Percentiles rank a stretch among this genome's conserved stretches.
phyloP scores from a whole-genome alignment of 1,139 yeast genomes.

The Saccharomyces hybrid region DNA sequence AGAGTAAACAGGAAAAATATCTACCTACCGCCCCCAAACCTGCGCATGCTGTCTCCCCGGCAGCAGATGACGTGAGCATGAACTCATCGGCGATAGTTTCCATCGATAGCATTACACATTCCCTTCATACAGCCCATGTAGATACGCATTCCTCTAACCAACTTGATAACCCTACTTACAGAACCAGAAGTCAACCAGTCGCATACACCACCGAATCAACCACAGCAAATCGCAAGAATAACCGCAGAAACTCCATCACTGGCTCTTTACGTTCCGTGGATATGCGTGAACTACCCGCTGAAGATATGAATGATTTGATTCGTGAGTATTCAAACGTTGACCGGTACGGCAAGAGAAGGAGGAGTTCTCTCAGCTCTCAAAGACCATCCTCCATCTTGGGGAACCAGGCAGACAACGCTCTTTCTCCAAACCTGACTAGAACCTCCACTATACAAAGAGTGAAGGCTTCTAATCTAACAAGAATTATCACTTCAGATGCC shows the following conservation, averaged over 20 bases:
- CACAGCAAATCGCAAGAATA: slow-evolving; percentile 2
- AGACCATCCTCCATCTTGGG: background rate
- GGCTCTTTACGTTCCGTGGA: slow-evolving; percentile 7
- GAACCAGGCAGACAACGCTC: background rate
- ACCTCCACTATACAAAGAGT: slow-evolving; percentile 3
- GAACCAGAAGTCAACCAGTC: slow-evolving; percentile 19
- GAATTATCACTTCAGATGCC: slow-evolving; percentile 21
- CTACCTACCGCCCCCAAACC: background rate
- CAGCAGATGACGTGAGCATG: background rate
- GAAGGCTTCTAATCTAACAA: slow-evolving; percentile 10
- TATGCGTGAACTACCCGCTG: slow-evolving; percentile 5
- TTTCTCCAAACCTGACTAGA: background rate
- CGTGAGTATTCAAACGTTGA: slow-evolving; percentile 50
- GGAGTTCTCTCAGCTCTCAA: slow-evolving; percentile 11
- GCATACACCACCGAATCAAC: slow-evolving; percentile 14
- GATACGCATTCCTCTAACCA: background rate
- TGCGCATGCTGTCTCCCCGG: background rate
- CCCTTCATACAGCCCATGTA: background rate
- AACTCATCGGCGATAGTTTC: background rate
- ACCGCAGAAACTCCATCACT: slow-evolving; percentile 2
- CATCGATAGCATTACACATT: background rate
- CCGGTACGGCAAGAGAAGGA: slow-evolving; percentile 25
- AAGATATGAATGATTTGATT: slow-evolving; percentile 48
- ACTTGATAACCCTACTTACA: slow-evolving; percentile 4
- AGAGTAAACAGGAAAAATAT: background rate